A percentile compares a stretch with the other conserved stretches of the same genome.
Conservation (phyloP, 345 rosid species). For the Populus ilicifolia region DNA sequence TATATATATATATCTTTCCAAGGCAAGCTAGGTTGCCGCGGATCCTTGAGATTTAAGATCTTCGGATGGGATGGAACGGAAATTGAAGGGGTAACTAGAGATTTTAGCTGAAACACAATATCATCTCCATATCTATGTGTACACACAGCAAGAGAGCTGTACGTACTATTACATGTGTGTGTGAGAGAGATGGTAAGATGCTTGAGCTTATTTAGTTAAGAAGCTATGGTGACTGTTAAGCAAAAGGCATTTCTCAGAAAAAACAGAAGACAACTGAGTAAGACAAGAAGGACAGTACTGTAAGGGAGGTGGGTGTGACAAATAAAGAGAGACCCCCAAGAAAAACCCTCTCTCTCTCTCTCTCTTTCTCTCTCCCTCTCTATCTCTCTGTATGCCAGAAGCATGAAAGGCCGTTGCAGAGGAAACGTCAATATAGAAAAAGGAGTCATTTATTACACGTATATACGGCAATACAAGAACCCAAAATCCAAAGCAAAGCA, state of each 20-base stretch:
- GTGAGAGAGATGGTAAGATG: constrained; percentile 6
- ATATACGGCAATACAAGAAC: not conserved
- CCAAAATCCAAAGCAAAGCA: constrained; percentile 30
- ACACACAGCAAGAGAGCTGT: not conserved
- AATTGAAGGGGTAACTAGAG: not conserved
- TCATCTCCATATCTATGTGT: not conserved
- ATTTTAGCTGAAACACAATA: not conserved
- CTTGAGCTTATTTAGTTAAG: not conserved
- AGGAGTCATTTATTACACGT: constrained; percentile 27
- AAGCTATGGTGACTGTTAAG: constrained; percentile 9
- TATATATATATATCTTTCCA: not conserved
- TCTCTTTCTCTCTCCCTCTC: not conserved
- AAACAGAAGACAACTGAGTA: constrained; percentile 26
- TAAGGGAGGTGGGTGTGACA: constrained; percentile 26
- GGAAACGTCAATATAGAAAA: constrained; percentile 29
- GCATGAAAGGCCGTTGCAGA: constrained; percentile 43
- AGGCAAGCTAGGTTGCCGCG: not conserved
- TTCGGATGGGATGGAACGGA: not conserved
- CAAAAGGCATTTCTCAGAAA: constrained; percentile 14
- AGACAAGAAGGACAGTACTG: constrained; percentile 27
- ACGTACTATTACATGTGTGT: not conserved
- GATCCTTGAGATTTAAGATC: not conserved
- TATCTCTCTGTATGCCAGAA: not conserved
- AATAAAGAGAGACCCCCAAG: constrained; percentile 2
- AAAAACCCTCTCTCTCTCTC: not conserved